These are phyloP conservation scores for Eucalyptus paniculata DNA, from an alignment of 345 rosid genomes.

Conservation along the genomic window DNA sequence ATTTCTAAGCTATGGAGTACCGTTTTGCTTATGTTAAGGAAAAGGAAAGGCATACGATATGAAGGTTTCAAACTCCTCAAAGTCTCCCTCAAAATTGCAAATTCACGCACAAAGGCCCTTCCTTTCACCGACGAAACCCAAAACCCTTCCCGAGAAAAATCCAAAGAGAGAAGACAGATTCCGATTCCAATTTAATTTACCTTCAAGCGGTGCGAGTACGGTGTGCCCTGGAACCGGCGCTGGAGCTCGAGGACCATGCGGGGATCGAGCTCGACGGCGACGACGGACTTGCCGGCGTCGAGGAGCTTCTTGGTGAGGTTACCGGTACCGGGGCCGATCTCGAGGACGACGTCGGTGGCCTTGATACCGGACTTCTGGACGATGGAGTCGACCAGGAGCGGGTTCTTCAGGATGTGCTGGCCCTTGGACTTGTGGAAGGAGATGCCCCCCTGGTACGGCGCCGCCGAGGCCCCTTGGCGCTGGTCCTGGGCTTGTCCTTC, in stretches of 20 bases:
- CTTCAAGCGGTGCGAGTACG: conserved; percentile 44
- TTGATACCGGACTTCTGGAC: conserved; percentile 84
- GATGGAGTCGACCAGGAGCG: conserved; percentile 66
- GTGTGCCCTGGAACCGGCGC: conserved; percentile 87
- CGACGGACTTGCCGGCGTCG: conserved; percentile 69
- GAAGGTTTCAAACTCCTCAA: not conserved
- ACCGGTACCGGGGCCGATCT: conserved; percentile 92
- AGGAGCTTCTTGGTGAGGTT: conserved; percentile 86
- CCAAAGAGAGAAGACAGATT: not conserved
- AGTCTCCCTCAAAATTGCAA: not conserved
- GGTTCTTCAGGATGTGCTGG: conserved; percentile 85
- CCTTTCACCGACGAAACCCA: not conserved
- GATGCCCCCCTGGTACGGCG: conserved; percentile 79
- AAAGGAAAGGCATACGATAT: not conserved
- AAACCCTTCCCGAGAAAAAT: not conserved
- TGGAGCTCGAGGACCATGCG: conserved; percentile 94
- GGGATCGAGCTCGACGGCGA: conserved; percentile 76
- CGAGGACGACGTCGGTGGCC: conserved; percentile 73
- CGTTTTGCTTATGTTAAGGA: not conserved
- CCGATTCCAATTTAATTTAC: conserved; percentile 4
- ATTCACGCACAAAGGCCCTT: not conserved
- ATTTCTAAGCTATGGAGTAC: not conserved
- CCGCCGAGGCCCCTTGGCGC: not conserved
- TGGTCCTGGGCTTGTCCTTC: conserved; percentile 50
- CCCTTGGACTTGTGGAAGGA: conserved; percentile 88